These are phyloP conservation scores for Arachnopeziza araneosa DNA, from an alignment of 2,329 filamentous ascomycete genomes.

Conservation along the genomic window DNA sequence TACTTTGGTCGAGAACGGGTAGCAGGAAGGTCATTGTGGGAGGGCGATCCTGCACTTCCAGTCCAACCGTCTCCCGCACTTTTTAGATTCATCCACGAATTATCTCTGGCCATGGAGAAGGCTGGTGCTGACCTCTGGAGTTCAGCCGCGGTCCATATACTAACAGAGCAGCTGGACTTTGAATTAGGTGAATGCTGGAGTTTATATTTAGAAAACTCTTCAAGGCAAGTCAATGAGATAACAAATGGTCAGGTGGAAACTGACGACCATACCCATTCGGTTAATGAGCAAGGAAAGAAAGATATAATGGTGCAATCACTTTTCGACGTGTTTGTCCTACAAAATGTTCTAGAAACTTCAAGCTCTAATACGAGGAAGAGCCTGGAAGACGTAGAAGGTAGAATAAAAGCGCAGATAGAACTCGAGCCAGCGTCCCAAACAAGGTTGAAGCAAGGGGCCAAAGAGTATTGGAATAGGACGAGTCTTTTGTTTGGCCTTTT, in stretches of 20 bases:
- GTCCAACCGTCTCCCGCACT: constrained; percentile 69
- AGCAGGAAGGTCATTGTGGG: constrained; percentile 68
- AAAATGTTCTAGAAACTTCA: constrained; percentile 37
- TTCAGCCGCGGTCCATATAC: constrained; percentile 51
- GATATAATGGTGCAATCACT: constrained; percentile 55
- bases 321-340: constrained; percentile 52
- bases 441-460: constrained; percentile 54
- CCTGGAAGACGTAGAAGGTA: constrained; percentile 40
- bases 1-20: constrained; percentile 43
- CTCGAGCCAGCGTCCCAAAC: constrained; percentile 44
- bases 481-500: constrained; percentile 77
- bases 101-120: constrained; percentile 63
- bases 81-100: constrained; percentile 64
- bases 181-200: constrained; percentile 42
- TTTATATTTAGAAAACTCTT: constrained; percentile 8
- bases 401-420: constrained; percentile 41
- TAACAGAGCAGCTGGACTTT: constrained; percentile 55
- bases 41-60: constrained; percentile 69
- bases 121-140: constrained; percentile 80
- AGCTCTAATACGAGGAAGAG: constrained; percentile 32
- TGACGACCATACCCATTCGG: not conserved
- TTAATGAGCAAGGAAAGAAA: not conserved
- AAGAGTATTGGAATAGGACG: constrained; percentile 79
- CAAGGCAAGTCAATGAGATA: constrained; percentile 11
- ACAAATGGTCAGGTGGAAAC: not conserved